Percentiles rank a stretch among this genome's conserved stretches.
Evolutionary conservation across 305 asterid genomes (phyloP).

Genomic region (Euphrasia arctica): DNA sequence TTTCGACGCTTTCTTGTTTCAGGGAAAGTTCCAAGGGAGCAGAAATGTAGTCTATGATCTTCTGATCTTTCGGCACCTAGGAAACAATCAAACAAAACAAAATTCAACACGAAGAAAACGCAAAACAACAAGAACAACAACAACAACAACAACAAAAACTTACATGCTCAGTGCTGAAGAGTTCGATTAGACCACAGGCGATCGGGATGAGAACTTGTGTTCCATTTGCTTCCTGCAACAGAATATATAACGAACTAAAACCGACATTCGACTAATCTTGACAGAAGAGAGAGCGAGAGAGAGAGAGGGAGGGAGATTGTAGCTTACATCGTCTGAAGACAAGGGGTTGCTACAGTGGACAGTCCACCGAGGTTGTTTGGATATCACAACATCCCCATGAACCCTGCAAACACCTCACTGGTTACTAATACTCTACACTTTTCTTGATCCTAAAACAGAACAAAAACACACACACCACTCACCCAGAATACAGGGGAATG

Average conservation of each 20-base stretch:
- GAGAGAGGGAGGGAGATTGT: not conserved
- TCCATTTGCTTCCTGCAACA: conserved; percentile 52
- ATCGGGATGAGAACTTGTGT: conserved; percentile 73
- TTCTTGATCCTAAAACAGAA: conserved; percentile 11
- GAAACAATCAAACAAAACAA: not conserved
- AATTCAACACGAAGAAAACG: not conserved
- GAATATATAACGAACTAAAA: not conserved
- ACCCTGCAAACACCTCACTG: conserved; percentile 40
- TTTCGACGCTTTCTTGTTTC: conserved; percentile 39
- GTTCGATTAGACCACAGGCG: conserved; percentile 65
- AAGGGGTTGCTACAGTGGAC: conserved; percentile 31
- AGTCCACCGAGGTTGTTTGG: conserved; percentile 63
- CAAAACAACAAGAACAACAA: not conserved
- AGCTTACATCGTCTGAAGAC: conserved; percentile 39
- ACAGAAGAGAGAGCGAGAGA: not conserved
- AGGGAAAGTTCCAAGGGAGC: conserved; percentile 29
- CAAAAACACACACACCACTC: not conserved
- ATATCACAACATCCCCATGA: conserved; percentile 80
- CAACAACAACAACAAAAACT: conserved; percentile 5
- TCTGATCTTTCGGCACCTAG: conserved; percentile 59
- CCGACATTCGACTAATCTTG: not conserved
- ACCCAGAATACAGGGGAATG: conserved; percentile 82
- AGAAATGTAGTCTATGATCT: conserved; percentile 43
- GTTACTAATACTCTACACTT: conserved; percentile 9
- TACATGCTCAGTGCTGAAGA: conserved; percentile 54